A percentile compares a stretch with the other conserved stretches of the same genome.
Conservation (phyloP, 495 filamentous ascomycete genomes). For the Tetracladium setigerum region DNA sequence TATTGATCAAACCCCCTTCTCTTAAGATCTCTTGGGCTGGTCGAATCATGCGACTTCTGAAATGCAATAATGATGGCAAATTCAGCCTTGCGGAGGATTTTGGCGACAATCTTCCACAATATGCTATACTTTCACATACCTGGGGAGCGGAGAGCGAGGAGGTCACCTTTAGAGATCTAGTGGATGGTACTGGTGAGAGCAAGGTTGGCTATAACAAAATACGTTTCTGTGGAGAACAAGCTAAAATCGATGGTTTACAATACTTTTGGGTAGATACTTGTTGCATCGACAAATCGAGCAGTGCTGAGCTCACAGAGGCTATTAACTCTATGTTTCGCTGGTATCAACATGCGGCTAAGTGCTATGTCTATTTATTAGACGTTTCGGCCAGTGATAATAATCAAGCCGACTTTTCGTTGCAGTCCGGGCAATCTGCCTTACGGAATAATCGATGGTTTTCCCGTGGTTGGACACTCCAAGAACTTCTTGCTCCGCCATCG, state of each 20-base stretch:
- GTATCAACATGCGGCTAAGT: conserved; percentile 24
- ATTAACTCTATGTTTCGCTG: conserved; percentile 37
- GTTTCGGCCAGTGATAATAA: no score
- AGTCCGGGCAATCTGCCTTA: conserved; percentile 8
- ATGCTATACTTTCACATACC: no score
- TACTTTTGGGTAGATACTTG: no score
- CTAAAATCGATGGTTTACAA: no score
- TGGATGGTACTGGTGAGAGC: no score
- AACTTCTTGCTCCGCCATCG: conserved; percentile 14
- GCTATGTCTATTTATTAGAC: conserved; percentile 25
- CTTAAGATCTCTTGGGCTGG: not conserved
- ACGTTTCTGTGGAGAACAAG: no score
- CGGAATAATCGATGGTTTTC: conserved; percentile 17
- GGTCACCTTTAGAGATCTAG: no score
- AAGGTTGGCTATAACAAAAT: no score
- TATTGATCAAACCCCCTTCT: not conserved
- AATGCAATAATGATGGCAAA: not conserved
- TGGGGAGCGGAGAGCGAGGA: no score
- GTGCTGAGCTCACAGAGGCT: conserved; percentile 25
- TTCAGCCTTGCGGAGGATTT: no score
- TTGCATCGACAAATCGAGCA: conserved; percentile 13
- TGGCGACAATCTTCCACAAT: no score
- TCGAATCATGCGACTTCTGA: not conserved
- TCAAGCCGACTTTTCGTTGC: no score
- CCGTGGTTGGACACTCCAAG: conserved; percentile 27